Conservation (phyloP, 106 monocot species). For the Amphibolis antarctica region DNA sequence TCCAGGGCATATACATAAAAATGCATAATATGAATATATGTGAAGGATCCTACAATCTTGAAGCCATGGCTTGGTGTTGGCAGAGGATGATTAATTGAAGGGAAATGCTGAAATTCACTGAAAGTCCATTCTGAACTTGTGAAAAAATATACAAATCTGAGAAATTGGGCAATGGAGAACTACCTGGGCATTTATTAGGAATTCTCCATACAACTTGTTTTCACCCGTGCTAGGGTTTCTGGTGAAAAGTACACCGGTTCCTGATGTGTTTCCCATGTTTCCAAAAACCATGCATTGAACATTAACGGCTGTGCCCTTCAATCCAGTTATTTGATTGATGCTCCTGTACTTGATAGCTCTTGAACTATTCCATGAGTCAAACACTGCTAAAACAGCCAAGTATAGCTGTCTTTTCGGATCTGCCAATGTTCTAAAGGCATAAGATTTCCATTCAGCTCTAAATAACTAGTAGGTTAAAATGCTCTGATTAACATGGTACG, state of each 20-base stretch:
- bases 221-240: conserved; percentile 93
- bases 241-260: conserved; percentile 95
- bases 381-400: conserved; percentile 73
- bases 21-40: background rate
- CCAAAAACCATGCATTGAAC: conserved; percentile 97
- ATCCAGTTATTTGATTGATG: conserved; percentile 79
- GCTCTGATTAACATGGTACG: too few species aligned
- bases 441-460: background rate
- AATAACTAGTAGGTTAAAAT: too few species aligned
- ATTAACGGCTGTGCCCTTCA: conserved; percentile 95
- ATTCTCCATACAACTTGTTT: conserved; percentile 92
- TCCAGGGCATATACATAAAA: too few species aligned
- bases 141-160: background rate
- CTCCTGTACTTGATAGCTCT: conserved; percentile 85
- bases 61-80: too few species aligned
- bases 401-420: conserved; percentile 72
- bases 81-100: too few species aligned
- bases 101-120: too few species aligned
- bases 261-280: conserved; percentile 93
- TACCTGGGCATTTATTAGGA: conserved; percentile 94
- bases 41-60: too few species aligned
- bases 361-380: conserved; percentile 90
- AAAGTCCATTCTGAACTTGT: too few species aligned
- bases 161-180: background rate
- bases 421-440: conserved; percentile 7